Evolutionary conservation across 1,139 yeast species (phyloP), one percentile per base, ranked within the genome.

Genomic region (Taiozyma sp.): DNA sequence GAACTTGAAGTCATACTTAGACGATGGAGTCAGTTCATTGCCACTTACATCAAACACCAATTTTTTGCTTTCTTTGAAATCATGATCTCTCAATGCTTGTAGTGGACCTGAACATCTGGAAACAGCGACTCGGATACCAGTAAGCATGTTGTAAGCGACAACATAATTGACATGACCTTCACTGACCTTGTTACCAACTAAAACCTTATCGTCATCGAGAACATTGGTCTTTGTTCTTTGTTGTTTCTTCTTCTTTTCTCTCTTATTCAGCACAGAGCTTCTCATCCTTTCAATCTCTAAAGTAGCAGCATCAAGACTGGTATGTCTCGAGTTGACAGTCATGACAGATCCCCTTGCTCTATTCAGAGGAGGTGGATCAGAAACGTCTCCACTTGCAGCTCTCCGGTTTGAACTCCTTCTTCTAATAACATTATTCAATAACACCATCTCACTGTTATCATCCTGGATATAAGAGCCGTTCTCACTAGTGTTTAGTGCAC

Each of bases 101-200:
- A 89, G 88, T 9, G 86, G 77, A 44, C 96, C 96, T 0, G 97
- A 88, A 61, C 96, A 87, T 52, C 97, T 74, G 11, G 97, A 88
- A 1, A 90, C 98, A 0, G 97, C 95, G 2, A 91, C 96, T 53
- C 99, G 76, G 47, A 95, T 93, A 13, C 99, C 99, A 0, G 99
- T 91, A 52, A 95, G 76, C 97, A 95, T 93, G 67, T 93, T 90
- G 67, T 93, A 95, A 1, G 98, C 99, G 75, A 93, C 84, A 39
- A 90, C 89, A 63, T 86, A 95, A 67, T 91, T 93, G 49, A 82
- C 90, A 64, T 93, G 98, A 44, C 97, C 98, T 67, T 89, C 96
- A 55, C 87, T 81, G 45, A 90, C 93, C 58, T 85, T 84, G 56
- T 88, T 86, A 1, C 96, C 96, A 10, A 87, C 85, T 42, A 85